Evolutionary conservation across 169 alveolate species (phyloP), one percentile per base, ranked within the genome.

Genomic region (Plasmodium chabaudi): DNA sequence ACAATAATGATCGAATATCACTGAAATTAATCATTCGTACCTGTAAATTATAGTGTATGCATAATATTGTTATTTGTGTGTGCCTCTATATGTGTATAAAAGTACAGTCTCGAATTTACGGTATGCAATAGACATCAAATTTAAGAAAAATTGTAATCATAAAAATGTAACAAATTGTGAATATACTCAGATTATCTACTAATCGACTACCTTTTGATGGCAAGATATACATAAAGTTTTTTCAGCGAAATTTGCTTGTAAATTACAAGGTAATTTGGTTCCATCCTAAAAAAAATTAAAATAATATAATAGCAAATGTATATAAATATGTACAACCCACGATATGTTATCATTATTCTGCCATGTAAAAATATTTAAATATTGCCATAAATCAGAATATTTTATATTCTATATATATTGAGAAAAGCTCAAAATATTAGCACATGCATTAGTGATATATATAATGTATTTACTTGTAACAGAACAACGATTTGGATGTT

Each of bases 11-110:
- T 88, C 93, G 87, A 64, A 94, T 91, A 49, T 93, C 93, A 46
- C 77, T 92, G 79, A 94, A 93, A 72, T 92, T 82, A 59, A 94
- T 94, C 89, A 91, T 95, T 15, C 96, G 72, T 19, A 93, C 95
- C 95, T 94, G 71, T 9, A 34, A 27, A 79, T n/a, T 23, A n/a
- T 9, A 12, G 9, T 15, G 12, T 0, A 65, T 34, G 42, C 0
- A 34, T 34, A 34, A 34, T 34, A 34, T 34, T 34, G 6, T 34
- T 34, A 5, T 34, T 34, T 34, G 5, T 34, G 4, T 27, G 5
- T 27, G 39, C 1, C 39, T 27, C 39, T 27, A 27, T 34, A 34
- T 3, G 42, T 34, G 42, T 34, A 5, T 34, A 34, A 34, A 34
- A 34, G 1, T 34, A 0, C 7, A 34, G 5, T 34, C 42, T 34